Evolutionary conservation across 345 rosid genomes (phyloP), one percentile per base, ranked within the genome.

Genomic region (Eucalyptus camaldulensis): DNA sequence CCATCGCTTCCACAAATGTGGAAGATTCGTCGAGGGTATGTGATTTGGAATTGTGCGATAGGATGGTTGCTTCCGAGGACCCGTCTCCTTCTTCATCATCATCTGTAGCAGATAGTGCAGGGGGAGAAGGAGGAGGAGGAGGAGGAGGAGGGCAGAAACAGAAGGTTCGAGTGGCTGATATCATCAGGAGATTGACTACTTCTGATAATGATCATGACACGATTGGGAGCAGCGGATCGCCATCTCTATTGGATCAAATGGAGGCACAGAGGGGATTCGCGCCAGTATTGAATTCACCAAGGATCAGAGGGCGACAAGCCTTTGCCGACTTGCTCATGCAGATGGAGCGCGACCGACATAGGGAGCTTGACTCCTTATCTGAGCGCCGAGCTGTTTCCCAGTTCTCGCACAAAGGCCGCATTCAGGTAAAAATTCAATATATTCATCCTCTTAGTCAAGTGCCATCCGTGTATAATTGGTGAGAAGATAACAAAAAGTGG

Each of bases 221-320:
- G 53, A 86, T 45, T 37, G 88, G 25, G 24, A 88, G 86, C 4
- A 90, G 92, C 22, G 65, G 90, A 37, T 90, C 92, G 8, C 44
- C 76, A 44, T 92, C 90, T 92, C 80, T 94, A 21, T 22, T 5
- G 47, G 47, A 76, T 21, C 47, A 6, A 14, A 14, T 86, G 44
- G 87, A 22, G 44, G 31, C 58, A 33, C 87, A 86, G 62, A 86
- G n/a, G 29, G 45, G 44, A 25, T 86, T 91, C 85, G 91, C 89
- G 31, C 92, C 88, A 43, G 91, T 93, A 37, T 51, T 92, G 56
- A 91, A 90, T 90, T 89, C 94, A 6, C 96, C 97, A 13, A 92
- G 93, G 88, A 90, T 96, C 47, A 92, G 99, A 92, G 99, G 99
- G 11, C 89, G 99, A 85, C 98, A 95, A 91, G 99, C 98, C 25